phyloP scores from a whole-genome alignment of 768 basidiomycete species.

The Pleurotus tuber-regium region DNA sequence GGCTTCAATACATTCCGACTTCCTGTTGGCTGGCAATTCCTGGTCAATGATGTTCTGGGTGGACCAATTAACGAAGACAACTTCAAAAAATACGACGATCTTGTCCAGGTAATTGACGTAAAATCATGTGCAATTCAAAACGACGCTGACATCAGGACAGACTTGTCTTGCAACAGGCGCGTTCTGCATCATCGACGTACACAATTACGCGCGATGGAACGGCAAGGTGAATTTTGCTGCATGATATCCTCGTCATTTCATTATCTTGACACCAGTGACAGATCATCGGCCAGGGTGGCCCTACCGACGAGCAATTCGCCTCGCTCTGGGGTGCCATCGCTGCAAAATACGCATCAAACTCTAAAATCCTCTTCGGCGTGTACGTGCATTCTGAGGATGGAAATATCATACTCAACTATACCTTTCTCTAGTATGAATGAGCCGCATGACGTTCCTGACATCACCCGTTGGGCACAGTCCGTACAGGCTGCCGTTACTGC shows the following conservation, averaged over 20 bases:
- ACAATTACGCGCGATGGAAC: constrained; percentile 61
- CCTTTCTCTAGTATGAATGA: constrained; percentile 66
- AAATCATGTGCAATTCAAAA: not conserved
- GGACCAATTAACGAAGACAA: constrained; percentile 40
- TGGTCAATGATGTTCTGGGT: constrained; percentile 34
- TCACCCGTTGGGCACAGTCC: constrained; percentile 44
- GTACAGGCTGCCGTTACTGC: constrained; percentile 63
- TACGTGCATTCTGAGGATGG: too few relatives aligned
- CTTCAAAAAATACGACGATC: constrained; percentile 47
- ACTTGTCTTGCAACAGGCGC: constrained; percentile 47
- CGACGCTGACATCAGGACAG: constrained; percentile 12
- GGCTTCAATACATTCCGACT: constrained; percentile 58
- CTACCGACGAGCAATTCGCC: constrained; percentile 52
- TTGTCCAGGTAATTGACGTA: constrained; percentile 38
- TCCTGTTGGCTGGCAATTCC: constrained; percentile 60
- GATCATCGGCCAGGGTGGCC: constrained; percentile 65
- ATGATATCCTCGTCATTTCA: too few relatives aligned
- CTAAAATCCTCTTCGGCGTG: constrained; percentile 48
- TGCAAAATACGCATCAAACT: constrained; percentile 38
- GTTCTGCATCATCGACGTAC: constrained; percentile 54
- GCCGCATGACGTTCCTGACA: constrained; percentile 55
- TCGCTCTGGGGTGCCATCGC: constrained; percentile 53
- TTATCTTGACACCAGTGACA: too few relatives aligned
- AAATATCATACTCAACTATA: not conserved
- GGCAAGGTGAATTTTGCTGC: constrained; percentile 33